phyloP scores from a whole-genome alignment of 805 yeast genomes.

The Debaryomyces hansenii region DNA sequence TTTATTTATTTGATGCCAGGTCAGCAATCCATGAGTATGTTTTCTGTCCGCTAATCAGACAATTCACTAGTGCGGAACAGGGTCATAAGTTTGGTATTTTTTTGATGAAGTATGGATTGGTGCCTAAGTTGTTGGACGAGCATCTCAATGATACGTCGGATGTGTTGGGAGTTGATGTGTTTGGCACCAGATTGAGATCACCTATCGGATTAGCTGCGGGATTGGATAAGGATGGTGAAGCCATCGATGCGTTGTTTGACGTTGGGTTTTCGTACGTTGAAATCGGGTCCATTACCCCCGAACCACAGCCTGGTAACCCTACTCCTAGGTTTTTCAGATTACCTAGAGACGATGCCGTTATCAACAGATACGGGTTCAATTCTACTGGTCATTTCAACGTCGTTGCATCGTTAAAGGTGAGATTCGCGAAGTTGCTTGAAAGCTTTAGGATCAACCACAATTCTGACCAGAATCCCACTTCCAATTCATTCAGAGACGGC shows the following conservation, averaged over 20 bases:
- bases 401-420: conserved; percentile 59
- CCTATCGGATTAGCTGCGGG: conserved; percentile 97
- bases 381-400: conserved; percentile 84
- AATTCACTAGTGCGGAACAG: conserved; percentile 74
- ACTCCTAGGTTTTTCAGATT: conserved; percentile 86
- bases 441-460: conserved; percentile 9
- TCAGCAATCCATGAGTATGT: conserved; percentile 81
- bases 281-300: conserved; percentile 90
- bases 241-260: conserved; percentile 74
- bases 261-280: conserved; percentile 89
- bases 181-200: conserved; percentile 64
- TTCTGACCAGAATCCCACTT: conserved; percentile 19
- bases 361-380: conserved; percentile 93
- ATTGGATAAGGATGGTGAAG: conserved; percentile 90
- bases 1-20: conserved; percentile 71
- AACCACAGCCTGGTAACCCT: conserved; percentile 95
- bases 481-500: conserved; percentile 58
- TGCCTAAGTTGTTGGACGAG: conserved; percentile 61
- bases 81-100: conserved; percentile 80
- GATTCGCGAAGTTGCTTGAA: conserved; percentile 49
- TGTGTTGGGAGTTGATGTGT: conserved; percentile 59
- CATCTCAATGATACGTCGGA: conserved; percentile 39
- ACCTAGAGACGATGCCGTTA: conserved; percentile 83
- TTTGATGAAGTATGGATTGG: conserved; percentile 64
- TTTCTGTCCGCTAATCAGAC: conserved; percentile 73